A percentile compares a stretch with the other conserved stretches of the same genome.
phyloP scores from a whole-genome alignment of 2,329 filamentous ascomycete species.

The Exophiala sp. region DNA sequence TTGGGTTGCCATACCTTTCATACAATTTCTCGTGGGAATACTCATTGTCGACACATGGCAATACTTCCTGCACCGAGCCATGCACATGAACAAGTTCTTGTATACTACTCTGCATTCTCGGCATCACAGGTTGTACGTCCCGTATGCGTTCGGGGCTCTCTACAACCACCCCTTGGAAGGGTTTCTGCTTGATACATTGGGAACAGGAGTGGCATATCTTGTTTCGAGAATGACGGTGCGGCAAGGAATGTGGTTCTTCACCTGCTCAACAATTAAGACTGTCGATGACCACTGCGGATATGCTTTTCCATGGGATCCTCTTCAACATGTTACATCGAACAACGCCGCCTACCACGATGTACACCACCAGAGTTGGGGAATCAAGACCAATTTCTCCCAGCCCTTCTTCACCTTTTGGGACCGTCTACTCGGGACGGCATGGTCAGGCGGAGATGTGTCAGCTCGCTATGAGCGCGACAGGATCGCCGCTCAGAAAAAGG shows the following conservation, averaged over 20 bases:
- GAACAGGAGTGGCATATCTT: constrained; percentile 78
- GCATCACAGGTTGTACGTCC: constrained; percentile 94
- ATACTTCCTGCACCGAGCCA: constrained; percentile 90
- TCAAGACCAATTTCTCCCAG: constrained; percentile 60
- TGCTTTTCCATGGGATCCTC: constrained; percentile 86
- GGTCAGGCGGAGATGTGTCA: constrained; percentile 62
- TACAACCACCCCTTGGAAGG: constrained; percentile 97
- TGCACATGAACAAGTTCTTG: constrained; percentile 97
- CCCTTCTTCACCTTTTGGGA: constrained; percentile 91
- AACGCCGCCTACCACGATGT: constrained; percentile 97
- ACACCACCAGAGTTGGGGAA: constrained; percentile 97
- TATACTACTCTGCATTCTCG: constrained; percentile 79
- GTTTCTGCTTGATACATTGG: constrained; percentile 85
- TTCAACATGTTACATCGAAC: constrained; percentile 88
- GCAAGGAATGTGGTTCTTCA: constrained; percentile 85
- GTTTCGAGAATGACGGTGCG: constrained; percentile 73
- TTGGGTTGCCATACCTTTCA: constrained; percentile 64
- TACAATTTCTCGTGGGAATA: constrained; percentile 72
- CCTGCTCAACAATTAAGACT: constrained; percentile 84
- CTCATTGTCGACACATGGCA: constrained; percentile 91
- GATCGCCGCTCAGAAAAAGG: constrained; percentile 51
- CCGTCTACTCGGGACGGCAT: constrained; percentile 70
- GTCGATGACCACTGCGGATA: constrained; percentile 98
- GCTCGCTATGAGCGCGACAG: constrained; percentile 54
- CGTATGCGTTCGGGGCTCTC: constrained; percentile 91